Percentiles rank a stretch among this genome's conserved stretches.
Evolutionary conservation across 2,329 filamentous ascomycete species (phyloP).

Genomic region (Ophiostoma fasciatum): DNA sequence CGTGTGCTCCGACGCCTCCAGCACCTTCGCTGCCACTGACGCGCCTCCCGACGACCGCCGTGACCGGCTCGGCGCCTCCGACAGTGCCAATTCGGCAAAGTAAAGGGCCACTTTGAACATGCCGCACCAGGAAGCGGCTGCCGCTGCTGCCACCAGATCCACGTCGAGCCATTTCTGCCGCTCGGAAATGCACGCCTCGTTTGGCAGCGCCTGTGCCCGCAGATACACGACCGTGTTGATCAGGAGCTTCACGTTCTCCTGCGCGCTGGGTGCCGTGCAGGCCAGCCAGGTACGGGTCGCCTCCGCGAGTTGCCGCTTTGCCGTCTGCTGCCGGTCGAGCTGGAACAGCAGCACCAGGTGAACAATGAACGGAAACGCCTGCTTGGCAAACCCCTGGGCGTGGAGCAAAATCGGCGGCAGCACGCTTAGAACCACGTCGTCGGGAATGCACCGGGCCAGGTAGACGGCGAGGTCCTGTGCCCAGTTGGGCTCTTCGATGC

Average conservation of each 20-base stretch:
- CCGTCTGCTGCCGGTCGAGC: slow-evolving; percentile 40
- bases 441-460: slow-evolving; percentile 41
- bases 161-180: slow-evolving; percentile 75
- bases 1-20: slow-evolving; percentile 33
- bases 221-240: slow-evolving; percentile 76
- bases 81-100: slow-evolving; percentile 59
- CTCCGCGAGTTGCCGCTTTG: slow-evolving; percentile 49
- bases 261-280: slow-evolving; percentile 26
- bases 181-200: slow-evolving; percentile 65
- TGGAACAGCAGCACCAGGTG: slow-evolving; percentile 66
- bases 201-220: slow-evolving; percentile 60
- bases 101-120: slow-evolving; percentile 81
- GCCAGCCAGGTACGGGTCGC: slow-evolving; percentile 51
- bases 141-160: slow-evolving; percentile 54
- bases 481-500: slow-evolving; percentile 40
- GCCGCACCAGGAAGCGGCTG: slow-evolving; percentile 59
- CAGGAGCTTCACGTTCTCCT: slow-evolving; percentile 54
- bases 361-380: slow-evolving; percentile 67
- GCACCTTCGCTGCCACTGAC: slow-evolving; percentile 24
- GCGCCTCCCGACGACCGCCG: slow-evolving; percentile 52
- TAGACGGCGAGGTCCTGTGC: slow-evolving; percentile 44
- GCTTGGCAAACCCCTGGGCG: slow-evolving; percentile 55
- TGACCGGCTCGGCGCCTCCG: slow-evolving; percentile 40
- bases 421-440: slow-evolving; percentile 54
- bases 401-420: slow-evolving; percentile 50